Base-by-base conservation (phyloP, 768 basidiomycete species). In the Lentinula aciculospora region DNA sequence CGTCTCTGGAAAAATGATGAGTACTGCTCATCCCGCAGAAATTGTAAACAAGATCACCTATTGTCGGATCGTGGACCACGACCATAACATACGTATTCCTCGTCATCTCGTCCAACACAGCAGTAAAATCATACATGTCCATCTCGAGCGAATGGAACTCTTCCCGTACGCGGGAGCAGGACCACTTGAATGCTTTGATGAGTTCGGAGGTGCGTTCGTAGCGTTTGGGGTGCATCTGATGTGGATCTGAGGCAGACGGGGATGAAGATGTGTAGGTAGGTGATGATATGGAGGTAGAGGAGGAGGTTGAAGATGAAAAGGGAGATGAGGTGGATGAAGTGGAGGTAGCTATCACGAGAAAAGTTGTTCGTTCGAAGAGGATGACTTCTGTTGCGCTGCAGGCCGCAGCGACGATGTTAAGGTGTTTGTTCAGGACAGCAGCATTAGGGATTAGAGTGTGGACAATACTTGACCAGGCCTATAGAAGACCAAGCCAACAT, bases 391-490 rank as follows among this genome's bases (percentile, higher is more conserved):
- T 90, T 5, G 95, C 94, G 61, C 82, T 88, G 68, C 94, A 94
- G 1, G 93, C 85, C 47, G 84, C 79, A 13, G 94, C 90, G 59
- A 98, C 89, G 50, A 86, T 91, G 6, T 86, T 82, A 17, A 99
- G 82, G 64, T 98, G 94, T 61, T 81, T 86, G 2, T 89, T 86
- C 39, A 99, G 86, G 45, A 93, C 85, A n/a, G 85, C 75, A 34
- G 92, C 92, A 63, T 98, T 98, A 3, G 97, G 97, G 58, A 98
- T 96, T 63, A 99, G 80, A 15, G 93, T 94, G 67, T 97, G 93
- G 15, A 99, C 94, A 59, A 99, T 96, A 62, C 86, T 87, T 19
- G 97, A 98, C 97, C 97, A 98, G 19, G 97, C 97, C 96, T 98
- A 56, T 9, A 47, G 32, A 21, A 54, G 25, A 6, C 34, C 48